A percentile compares a stretch with the other conserved stretches of the same genome.
Conservation (phyloP, 2,329 filamentous ascomycete species). For the Simplicillium sp. region DNA sequence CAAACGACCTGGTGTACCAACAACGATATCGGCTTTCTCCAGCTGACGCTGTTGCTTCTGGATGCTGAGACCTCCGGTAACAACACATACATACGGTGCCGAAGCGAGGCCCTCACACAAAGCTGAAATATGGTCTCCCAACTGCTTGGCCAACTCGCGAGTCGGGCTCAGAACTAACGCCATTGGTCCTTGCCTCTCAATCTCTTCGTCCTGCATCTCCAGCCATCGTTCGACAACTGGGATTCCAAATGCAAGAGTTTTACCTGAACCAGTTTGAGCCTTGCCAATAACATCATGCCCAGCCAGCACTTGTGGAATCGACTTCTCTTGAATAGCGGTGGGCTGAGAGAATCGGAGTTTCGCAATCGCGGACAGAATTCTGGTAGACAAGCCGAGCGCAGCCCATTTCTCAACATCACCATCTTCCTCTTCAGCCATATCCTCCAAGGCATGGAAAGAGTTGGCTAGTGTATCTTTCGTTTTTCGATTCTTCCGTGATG, state of each 20-base stretch:
- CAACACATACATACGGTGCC: slow-evolving; percentile 67
- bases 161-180: slow-evolving; percentile 86
- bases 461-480: slow-evolving; percentile 27
- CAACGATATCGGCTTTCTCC: slow-evolving; percentile 78
- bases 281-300: slow-evolving; percentile 93
- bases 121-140: slow-evolving; percentile 70
- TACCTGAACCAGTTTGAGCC: slow-evolving; percentile 91
- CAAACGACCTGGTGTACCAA: slow-evolving; percentile 82
- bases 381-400: slow-evolving; percentile 60
- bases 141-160: slow-evolving; percentile 85
- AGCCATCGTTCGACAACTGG: slow-evolving; percentile 85
- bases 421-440: slow-evolving; percentile 42
- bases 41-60: slow-evolving; percentile 88
- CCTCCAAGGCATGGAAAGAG: slow-evolving; percentile 46
- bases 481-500: slow-evolving; percentile 19
- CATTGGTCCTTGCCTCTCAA: slow-evolving; percentile 41
- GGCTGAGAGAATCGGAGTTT: slow-evolving; percentile 73
- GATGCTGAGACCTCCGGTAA: slow-evolving; percentile 89
- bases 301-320: slow-evolving; percentile 73
- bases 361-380: slow-evolving; percentile 63
- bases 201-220: slow-evolving; percentile 28
- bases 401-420: slow-evolving; percentile 71
- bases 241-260: slow-evolving; percentile 90
- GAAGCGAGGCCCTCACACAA: slow-evolving; percentile 55
- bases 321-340: slow-evolving; percentile 68